A percentile compares a stretch with the other conserved stretches of the same genome.
phyloP scores from a whole-genome alignment of 345 rosid species.

The Linum lewisii region DNA sequence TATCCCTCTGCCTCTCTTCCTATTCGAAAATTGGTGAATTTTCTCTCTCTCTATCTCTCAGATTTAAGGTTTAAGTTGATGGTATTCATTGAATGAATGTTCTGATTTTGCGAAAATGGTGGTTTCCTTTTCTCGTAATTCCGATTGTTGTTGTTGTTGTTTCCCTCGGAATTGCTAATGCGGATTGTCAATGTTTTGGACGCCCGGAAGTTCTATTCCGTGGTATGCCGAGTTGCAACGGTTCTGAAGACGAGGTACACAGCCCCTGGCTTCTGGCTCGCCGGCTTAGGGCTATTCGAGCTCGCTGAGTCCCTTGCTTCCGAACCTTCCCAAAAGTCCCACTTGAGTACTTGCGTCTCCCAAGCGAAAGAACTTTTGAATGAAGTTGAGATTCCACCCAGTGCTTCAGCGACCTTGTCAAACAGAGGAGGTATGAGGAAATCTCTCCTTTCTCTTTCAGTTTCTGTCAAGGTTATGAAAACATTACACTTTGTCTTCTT shows the following conservation, averaged over 20 bases:
- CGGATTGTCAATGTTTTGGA: background rate
- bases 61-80: background rate
- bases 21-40: conserved; percentile 46
- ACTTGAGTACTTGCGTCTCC: conserved; percentile 51
- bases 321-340: conserved; percentile 50
- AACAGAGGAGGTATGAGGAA: conserved; percentile 30
- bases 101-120: background rate
- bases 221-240: conserved; percentile 75
- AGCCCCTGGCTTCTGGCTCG: conserved; percentile 81
- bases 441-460: background rate
- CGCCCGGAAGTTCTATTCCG: conserved; percentile 48
- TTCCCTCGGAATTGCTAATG: background rate
- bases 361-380: conserved; percentile 62
- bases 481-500: background rate
- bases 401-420: conserved; percentile 17
- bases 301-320: conserved; percentile 42
- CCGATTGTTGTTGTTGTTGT: background rate
- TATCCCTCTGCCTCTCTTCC: conserved; percentile 56
- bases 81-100: background rate
- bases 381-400: conserved; percentile 28
- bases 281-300: conserved; percentile 63
- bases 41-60: background rate
- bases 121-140: too few species aligned
- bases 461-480: background rate
- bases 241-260: conserved; percentile 73